Conservation (phyloP, 2,329 filamentous ascomycete species). For the Onygenales sp. region DNA sequence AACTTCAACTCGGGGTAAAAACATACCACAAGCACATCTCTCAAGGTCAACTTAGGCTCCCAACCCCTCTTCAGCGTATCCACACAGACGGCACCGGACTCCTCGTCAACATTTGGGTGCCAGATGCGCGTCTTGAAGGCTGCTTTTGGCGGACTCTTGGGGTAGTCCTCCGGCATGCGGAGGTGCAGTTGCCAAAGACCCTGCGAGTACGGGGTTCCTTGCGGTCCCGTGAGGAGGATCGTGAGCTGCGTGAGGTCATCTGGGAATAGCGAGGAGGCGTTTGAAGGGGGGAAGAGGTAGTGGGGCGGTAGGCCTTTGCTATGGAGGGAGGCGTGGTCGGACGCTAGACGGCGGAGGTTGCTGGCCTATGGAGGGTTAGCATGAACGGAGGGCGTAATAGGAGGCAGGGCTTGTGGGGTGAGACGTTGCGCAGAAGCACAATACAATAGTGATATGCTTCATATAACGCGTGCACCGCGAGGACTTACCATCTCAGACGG, state of each 20-base stretch:
- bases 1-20: not conserved
- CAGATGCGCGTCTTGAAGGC: constrained; percentile 53
- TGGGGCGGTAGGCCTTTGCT: constrained; percentile 49
- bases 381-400: not conserved
- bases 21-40: constrained; percentile 47
- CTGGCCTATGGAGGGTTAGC: constrained; percentile 17
- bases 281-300: constrained; percentile 46
- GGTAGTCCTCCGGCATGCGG: constrained; percentile 50
- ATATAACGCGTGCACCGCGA: no score
- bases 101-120: constrained; percentile 56
- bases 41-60: constrained; percentile 47
- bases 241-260: constrained; percentile 51
- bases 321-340: constrained; percentile 50
- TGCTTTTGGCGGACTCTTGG: constrained; percentile 42
- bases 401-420: not conserved
- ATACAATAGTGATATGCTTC: no score
- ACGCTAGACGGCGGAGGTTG: constrained; percentile 48
- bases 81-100: constrained; percentile 53
- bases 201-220: constrained; percentile 49
- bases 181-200: constrained; percentile 53
- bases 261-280: constrained; percentile 21
- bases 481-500: no score
- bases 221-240: constrained; percentile 49
- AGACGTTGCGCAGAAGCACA: no score
- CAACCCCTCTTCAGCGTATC: constrained; percentile 58